Evolutionary conservation across 2,329 filamentous ascomycete species (phyloP).

Genomic region (Monilinia fructicola): DNA sequence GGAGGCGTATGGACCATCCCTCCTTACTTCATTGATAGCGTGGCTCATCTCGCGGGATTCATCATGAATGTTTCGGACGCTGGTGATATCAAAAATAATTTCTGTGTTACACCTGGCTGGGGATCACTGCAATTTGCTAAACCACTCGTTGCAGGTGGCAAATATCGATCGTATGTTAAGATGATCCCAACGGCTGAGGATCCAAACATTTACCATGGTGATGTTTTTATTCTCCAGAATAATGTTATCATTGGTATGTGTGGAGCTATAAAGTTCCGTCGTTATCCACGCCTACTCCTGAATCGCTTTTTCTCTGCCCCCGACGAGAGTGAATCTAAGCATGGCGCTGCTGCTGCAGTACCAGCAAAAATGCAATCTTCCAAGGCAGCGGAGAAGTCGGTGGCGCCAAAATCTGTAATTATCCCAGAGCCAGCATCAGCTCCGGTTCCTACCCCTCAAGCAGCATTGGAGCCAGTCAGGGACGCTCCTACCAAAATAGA

Average conservation of each 20-base stretch:
- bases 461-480: background rate
- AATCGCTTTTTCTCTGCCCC: no score
- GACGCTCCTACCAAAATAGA: background rate
- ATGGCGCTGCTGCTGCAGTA: no score
- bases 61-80: conserved; percentile 17
- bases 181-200: conserved; percentile 7
- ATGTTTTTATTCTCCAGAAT: background rate
- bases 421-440: no score
- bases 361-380: no score
- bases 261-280: background rate
- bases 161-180: conserved; percentile 9
- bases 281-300: no score
- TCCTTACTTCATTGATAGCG: background rate
- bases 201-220: conserved; percentile 7
- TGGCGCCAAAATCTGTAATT: no score
- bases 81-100: background rate
- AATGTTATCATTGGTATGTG: background rate
- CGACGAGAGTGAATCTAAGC: no score
- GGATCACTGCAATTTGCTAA: background rate
- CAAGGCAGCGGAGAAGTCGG: no score
- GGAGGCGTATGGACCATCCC: background rate
- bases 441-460: no score
- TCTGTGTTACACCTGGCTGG: conserved; percentile 18
- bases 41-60: conserved; percentile 16
- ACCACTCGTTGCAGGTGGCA: background rate